A percentile compares a stretch with the other conserved stretches of the same genome.
Evolutionary conservation across 177 flowering plant species (phyloP).

Genomic region (Vitis hybrid): DNA sequence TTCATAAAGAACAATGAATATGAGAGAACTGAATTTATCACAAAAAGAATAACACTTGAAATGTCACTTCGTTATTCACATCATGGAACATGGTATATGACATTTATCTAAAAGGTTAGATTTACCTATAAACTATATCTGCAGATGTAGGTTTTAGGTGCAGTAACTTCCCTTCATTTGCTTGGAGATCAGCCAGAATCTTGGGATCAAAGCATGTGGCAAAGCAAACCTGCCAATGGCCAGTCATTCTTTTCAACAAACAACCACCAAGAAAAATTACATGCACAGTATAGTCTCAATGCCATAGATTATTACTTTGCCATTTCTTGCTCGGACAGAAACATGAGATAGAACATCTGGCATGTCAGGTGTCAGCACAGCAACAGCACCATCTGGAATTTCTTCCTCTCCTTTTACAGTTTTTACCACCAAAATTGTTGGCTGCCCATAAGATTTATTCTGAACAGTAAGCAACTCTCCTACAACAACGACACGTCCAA

Average conservation of each 20-base stretch:
- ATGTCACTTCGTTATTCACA: not conserved
- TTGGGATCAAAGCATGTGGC: slow-evolving; percentile 91
- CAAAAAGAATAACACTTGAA: not conserved
- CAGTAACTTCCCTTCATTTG: slow-evolving; percentile 70
- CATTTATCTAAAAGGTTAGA: not conserved
- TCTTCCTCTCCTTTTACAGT: slow-evolving; percentile 97
- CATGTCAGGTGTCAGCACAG: slow-evolving; percentile 97
- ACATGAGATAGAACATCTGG: slow-evolving; percentile 99
- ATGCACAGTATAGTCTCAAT: not conserved
- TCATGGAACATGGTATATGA: not conserved
- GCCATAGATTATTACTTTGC: slow-evolving; percentile 57
- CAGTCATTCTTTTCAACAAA: not conserved
- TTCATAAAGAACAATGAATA: not conserved
- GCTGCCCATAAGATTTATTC: slow-evolving; percentile 66
- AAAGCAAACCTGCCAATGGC: slow-evolving; percentile 72
- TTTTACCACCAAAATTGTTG: slow-evolving; percentile 87
- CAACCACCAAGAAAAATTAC: too few relatives aligned
- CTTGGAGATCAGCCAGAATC: slow-evolving; percentile 66
- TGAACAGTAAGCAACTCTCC: slow-evolving; percentile 92
- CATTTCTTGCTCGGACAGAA: slow-evolving; percentile 96
- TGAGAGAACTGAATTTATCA: too few relatives aligned
- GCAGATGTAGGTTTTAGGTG: slow-evolving; percentile 73
- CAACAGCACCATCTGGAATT: slow-evolving; percentile 97
- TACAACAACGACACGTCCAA: slow-evolving; percentile 80
- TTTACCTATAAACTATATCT: slow-evolving; percentile 77